Conservation (phyloP, 225 moss, liverwort and hornwort genomes). For the Neckera pumila region DNA sequence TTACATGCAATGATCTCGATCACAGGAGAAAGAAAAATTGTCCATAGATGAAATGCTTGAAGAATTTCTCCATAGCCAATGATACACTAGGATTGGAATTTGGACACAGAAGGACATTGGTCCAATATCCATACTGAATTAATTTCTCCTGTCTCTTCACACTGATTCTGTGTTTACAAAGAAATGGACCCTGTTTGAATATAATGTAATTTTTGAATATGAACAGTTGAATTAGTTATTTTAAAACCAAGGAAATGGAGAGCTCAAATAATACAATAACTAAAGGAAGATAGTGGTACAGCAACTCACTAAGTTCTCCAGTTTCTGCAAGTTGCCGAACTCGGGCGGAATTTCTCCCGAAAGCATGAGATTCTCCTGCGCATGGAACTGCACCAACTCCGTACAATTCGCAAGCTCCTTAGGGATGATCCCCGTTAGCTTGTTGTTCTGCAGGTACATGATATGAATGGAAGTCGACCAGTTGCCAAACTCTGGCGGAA, state of each 20-base stretch:
- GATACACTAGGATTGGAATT: background rate
- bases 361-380: background rate
- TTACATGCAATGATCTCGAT: background rate
- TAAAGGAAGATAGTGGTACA: background rate
- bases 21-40: background rate
- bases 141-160: background rate
- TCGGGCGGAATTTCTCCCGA: slow-evolving; percentile 15
- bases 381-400: background rate
- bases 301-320: slow-evolving; percentile 1
- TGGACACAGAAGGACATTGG: background rate
- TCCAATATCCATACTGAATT: too few relatives aligned
- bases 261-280: background rate
- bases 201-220: background rate
- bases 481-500: slow-evolving; percentile 21
- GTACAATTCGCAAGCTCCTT: slow-evolving; percentile 1
- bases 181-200: background rate
- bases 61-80: background rate
- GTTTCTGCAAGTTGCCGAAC: slow-evolving; percentile 15
- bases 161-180: too few relatives aligned
- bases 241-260: background rate
- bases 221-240: background rate
- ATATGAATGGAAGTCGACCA: slow-evolving; percentile 9
- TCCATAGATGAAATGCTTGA: background rate
- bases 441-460: slow-evolving; percentile 10
- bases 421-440: slow-evolving; percentile 12